Evolutionary conservation across 2,329 filamentous ascomycete species (phyloP), one percentile per base, ranked within the genome.

Genomic region (Nakataea oryzae): DNA sequence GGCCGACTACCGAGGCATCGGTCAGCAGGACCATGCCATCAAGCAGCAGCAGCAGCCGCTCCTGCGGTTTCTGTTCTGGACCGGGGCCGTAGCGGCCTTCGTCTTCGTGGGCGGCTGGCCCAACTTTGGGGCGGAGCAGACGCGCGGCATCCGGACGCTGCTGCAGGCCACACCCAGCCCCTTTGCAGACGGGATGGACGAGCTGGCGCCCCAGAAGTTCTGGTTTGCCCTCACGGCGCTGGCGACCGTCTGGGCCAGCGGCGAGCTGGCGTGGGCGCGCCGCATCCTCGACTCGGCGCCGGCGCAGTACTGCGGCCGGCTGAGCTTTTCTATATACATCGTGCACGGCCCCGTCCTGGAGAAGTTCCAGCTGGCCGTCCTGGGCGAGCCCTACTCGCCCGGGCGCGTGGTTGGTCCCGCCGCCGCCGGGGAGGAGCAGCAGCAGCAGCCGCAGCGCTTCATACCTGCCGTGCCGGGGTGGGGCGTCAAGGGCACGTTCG

Each of bases 261-360:
- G 74, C 24, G 74, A 76, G 56, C 65, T 78, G 47, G 65, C 64
- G 6, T 63, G 66, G 6, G 60, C 75, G 32, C 75, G 70, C 34
- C 63, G 66, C 14, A 64, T 79, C 30, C 81, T 84, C 67, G 79
- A 78, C 61, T 75, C 74, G 2, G 69, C 73, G 0, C 64, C 81
- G 14, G 78, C 80, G 14, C 81, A 82, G 65, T 86, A 86, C 68
- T 77, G 83, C 26, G 83, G 79, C 14, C 76, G 77, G 29, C 80
- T 85, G 64, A 83, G 80, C 62, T 86, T 81, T 64, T 79, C 82
- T 3, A 74, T 86, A 3, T 86, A 86, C 66, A 74, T 86, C 8
- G 77, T 81, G n/a, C 83, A 86, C 66, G 83, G 83, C 0, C 76
- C 77, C 5, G 74, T 80, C 14, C 69, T 83, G 11, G 76, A 73